Conservation (phyloP, 2,329 filamentous ascomycete genomes). For the Colletotrichum salicis region DNA sequence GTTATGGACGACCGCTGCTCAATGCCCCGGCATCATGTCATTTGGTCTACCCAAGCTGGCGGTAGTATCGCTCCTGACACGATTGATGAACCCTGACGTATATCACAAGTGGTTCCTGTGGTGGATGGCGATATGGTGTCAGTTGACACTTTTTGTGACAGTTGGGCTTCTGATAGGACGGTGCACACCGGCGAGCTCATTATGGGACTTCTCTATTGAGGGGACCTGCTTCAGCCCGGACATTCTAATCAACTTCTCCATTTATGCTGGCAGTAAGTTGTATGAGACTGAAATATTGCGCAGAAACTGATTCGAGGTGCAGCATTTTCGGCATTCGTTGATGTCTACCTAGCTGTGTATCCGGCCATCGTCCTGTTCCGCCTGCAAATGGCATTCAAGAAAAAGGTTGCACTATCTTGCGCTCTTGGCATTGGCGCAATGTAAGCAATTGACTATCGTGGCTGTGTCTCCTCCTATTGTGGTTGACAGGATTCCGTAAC, state of each 20-base stretch:
- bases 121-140: constrained; percentile 44
- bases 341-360: constrained; percentile 56
- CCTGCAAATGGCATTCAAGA: constrained; percentile 50
- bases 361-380: constrained; percentile 49
- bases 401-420: constrained; percentile 52
- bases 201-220: constrained; percentile 51
- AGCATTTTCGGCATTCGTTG: constrained; percentile 50
- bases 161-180: constrained; percentile 54
- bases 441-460: constrained; percentile 37
- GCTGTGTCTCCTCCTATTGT: background rate
- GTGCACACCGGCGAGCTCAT: constrained; percentile 50
- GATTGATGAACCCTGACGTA: constrained; percentile 50
- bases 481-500: background rate
- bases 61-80: constrained; percentile 50
- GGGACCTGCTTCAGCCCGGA: constrained; percentile 47
- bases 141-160: constrained; percentile 46
- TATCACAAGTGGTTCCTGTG: constrained; percentile 50
- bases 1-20: constrained; percentile 49
- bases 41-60: constrained; percentile 55
- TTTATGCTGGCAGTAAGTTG: constrained; percentile 50
- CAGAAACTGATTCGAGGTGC: background rate
- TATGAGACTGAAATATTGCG: rapidly evolving
- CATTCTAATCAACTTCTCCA: constrained; percentile 51
- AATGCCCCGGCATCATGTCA: constrained; percentile 50
- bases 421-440: constrained; percentile 53